Base-by-base conservation (phyloP, 1,284 basidiomycete species). In the Lignosus rhinocerotis region DNA sequence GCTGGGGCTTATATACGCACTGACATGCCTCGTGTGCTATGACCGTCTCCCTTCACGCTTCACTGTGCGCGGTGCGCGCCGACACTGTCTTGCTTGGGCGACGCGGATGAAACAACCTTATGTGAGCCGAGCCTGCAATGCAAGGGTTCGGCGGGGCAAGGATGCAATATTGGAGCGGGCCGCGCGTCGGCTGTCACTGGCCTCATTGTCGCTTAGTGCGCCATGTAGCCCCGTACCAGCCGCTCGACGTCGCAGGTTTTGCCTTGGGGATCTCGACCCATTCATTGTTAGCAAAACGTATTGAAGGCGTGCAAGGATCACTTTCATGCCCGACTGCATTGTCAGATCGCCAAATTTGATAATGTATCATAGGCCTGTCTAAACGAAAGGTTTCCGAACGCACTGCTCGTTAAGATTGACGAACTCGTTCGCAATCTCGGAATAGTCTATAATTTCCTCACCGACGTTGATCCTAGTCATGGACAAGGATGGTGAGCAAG, bases 371-470 rank as follows among this genome's bases (percentile, higher is more conserved):
- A 25, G 25, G 4, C 25, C 25, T 25, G 25, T n/a, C 25, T 25
- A 4, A 25, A 25, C 25, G 4, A 25, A 4, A 25, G 25, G 4
- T 4, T 25, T 25, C 25, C 4, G 4, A 4, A 25, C 25, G 25
- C 25, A 25, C 25, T 25, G 25, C 46, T 66, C 59, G 5, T 54
- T 50, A 1, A 67, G 69, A 51, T 70, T 69, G 39, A 69, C 58
- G 8, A 67, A 51, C 42, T 66, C 69, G 45, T 69, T 70, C n/a
- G 51, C 53, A 50, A 69, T 69, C 12, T 41, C 48, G 44, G 52
- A 58, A 30, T 62, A 65, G 58, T 71, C 65, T 12, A 63, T 52
- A n/a, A 63, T 64, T 21, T 66, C 67, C 39, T 66, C 61, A 1
- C 61, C 67, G 43, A 66, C 56, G n/a, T 62, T 46, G 17, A 67